A percentile compares a stretch with the other conserved stretches of the same genome.
These are phyloP conservation scores for Ajuga reptans DNA, from an alignment of 305 asterid species.

Conservation along the genomic window DNA sequence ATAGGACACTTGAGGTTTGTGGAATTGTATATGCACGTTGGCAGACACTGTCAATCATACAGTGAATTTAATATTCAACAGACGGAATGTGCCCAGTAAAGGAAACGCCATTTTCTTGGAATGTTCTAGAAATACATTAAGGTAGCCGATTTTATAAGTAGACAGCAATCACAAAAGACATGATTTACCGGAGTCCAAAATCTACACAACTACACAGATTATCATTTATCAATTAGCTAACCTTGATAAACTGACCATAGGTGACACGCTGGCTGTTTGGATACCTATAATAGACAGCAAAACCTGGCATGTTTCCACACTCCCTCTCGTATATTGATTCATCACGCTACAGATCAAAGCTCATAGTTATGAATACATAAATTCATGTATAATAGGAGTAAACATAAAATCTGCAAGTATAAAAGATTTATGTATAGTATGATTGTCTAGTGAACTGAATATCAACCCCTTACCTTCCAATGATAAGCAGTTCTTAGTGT, in stretches of 20 bases:
- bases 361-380: constrained; percentile 5
- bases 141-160: background rate
- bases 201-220: constrained; percentile 5
- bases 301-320: constrained; percentile 99
- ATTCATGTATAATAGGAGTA: background rate
- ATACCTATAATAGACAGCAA: constrained; percentile 94
- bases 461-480: constrained; percentile 69
- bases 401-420: constrained; percentile 12
- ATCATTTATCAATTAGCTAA: constrained; percentile 27
- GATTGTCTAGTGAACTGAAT: background rate
- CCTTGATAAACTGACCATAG: constrained; percentile 92
- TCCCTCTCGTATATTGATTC: constrained; percentile 92
- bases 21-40: background rate
- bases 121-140: background rate
- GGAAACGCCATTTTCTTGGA: background rate
- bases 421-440: background rate
- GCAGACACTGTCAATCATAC: background rate
- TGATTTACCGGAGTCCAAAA: background rate
- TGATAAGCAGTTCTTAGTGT: constrained; percentile 89
- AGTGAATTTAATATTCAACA: background rate
- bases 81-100: background rate
- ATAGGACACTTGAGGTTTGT: background rate
- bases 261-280: constrained; percentile 98
- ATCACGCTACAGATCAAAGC: constrained; percentile 52
- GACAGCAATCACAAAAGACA: background rate